phyloP scores from a whole-genome alignment of 495 filamentous ascomycete species.

The Xanthoparmelia taractica region DNA sequence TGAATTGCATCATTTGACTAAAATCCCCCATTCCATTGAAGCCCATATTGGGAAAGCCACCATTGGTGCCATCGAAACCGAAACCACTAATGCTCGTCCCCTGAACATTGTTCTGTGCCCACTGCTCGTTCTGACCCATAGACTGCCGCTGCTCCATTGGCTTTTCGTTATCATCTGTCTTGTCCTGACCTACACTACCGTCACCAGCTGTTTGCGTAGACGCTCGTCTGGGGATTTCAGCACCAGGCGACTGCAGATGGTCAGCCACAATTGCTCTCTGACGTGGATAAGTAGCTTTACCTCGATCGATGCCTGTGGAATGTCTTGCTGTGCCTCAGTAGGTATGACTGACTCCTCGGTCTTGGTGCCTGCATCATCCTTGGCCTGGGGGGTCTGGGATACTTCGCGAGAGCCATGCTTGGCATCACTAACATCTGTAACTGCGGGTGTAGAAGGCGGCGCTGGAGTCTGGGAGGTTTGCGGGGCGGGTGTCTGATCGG shows the following conservation, averaged over 20 bases:
- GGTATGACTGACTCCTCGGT: conserved; percentile 20
- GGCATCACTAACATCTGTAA: conserved; percentile 25
- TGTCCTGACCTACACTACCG: conserved; percentile 18
- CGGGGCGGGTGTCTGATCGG: conserved; percentile 17
- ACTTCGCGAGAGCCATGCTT: conserved; percentile 19
- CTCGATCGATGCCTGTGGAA: conserved; percentile 39
- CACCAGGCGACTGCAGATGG: conserved; percentile 17
- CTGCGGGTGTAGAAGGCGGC: conserved; percentile 22
- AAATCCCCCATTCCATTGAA: conserved; percentile 57
- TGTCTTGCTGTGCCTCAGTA: conserved; percentile 29
- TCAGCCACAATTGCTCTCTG: conserved; percentile 3
- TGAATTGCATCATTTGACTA: conserved; percentile 65
- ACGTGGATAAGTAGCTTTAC: conserved; percentile 23
- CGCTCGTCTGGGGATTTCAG: conserved; percentile 14
- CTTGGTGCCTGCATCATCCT: conserved; percentile 12
- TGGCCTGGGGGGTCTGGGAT: conserved; percentile 7
- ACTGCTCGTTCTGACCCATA: conserved; percentile 14
- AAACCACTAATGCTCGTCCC: conserved; percentile 33
- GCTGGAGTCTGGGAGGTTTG: conserved; percentile 9
- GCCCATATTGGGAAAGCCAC: conserved; percentile 56
- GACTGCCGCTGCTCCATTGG: conserved; percentile 23
- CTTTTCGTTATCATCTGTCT: conserved; percentile 21
- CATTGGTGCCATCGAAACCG: conserved; percentile 44
- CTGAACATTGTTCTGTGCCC: conserved; percentile 29
- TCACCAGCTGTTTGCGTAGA: conserved; percentile 23